Base-by-base conservation (phyloP, 176 grass and related monocot species). In the Elaeis guineensis region DNA sequence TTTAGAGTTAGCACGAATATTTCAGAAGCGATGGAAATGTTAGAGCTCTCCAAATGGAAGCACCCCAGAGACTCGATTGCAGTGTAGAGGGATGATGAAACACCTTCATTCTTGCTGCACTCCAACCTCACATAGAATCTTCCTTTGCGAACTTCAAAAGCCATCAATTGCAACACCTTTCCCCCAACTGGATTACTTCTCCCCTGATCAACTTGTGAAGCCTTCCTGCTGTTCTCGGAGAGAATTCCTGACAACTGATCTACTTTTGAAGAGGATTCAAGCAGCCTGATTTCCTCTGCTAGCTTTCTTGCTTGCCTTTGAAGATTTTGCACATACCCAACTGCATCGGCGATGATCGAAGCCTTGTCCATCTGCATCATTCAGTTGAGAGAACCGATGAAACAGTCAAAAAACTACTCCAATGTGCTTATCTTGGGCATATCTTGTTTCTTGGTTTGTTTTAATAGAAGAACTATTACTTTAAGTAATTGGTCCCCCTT, bases 361-460 rank as follows among this genome's bases (percentile, higher is more conserved):
- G 81, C 78, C 78, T 97, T 97, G 81, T 97, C 93, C 93, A 97
- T 91, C 93, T 90, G 62, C 73, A 56, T 22, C 5, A 39, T 39
- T 39, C 8, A 39, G 1, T 39, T 11, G 8, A 7, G 2, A 6
- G 5, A 29, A 29, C 5, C 4, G 6, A 29, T 29, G 28, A 29
- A 29, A 29, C 28, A 6, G 5, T 29, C 4, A 29, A 29, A 29
- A 29, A 29, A 29, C 28, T 29, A 29, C 5, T 29, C 4, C 28
- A 29, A 29, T 6, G 4, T 29, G 28, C 28, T 29, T 29, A 29
- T 29, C 28, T 29, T 3, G 28, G 28, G 4, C 4, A 6, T 29
- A 0, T 6, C 0, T 29, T 5, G 4, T 29, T 3, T 26, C 28
- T 29, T 29, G 5, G 4, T 39, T 11, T 39, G 8, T 39, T 39